Evolutionary conservation across 352 stramenopile genomes (phyloP).

Genomic region (Globisporangium nodosum): DNA sequence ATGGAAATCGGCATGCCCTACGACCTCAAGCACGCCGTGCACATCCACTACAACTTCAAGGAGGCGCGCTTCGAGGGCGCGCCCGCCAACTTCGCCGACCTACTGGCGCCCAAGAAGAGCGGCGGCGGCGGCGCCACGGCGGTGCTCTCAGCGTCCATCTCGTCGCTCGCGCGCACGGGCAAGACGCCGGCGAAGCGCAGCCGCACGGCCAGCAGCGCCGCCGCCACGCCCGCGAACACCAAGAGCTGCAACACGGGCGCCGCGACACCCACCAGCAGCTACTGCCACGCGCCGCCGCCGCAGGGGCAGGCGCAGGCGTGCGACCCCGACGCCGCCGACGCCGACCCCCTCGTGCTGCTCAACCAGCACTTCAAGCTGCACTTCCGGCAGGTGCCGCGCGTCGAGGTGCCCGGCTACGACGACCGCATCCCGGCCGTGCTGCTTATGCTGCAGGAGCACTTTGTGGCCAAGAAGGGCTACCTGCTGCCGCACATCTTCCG

Average conservation of each 20-base stretch:
- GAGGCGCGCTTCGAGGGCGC: slow-evolving; percentile 84
- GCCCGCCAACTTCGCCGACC: slow-evolving; percentile 77
- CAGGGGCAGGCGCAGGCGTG: too few species aligned
- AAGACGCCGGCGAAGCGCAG: slow-evolving; percentile 21
- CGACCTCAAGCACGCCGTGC: slow-evolving; percentile 74
- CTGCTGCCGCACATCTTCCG: slow-evolving; percentile 82
- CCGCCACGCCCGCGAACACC: slow-evolving; percentile 11
- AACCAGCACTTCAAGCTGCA: slow-evolving; percentile 86
- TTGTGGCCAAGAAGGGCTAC: slow-evolving; percentile 60
- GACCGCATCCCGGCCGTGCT: slow-evolving; percentile 82
- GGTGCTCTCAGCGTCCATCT: slow-evolving; percentile 9
- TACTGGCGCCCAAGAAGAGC: slow-evolving; percentile 19
- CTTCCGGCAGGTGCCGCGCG: slow-evolving; percentile 64
- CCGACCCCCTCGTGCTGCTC: slow-evolving; percentile 34
- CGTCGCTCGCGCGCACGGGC: slow-evolving; percentile 4
- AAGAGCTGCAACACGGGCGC: slow-evolving; percentile 5
- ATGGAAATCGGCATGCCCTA: slow-evolving; percentile 69
- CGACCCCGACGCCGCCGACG: background rate
- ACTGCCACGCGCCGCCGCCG: background rate
- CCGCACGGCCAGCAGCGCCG: slow-evolving; percentile 27
- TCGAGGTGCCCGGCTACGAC: slow-evolving; percentile 57
- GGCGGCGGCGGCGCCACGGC: slow-evolving; percentile 1
- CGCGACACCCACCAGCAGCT: background rate
- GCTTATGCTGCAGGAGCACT: slow-evolving; percentile 82
- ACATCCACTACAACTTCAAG: slow-evolving; percentile 86